A percentile compares a stretch with the other conserved stretches of the same genome.
Evolutionary conservation across 768 basidiomycete species (phyloP).

Genomic region (Daedaleopsis nitida): DNA sequence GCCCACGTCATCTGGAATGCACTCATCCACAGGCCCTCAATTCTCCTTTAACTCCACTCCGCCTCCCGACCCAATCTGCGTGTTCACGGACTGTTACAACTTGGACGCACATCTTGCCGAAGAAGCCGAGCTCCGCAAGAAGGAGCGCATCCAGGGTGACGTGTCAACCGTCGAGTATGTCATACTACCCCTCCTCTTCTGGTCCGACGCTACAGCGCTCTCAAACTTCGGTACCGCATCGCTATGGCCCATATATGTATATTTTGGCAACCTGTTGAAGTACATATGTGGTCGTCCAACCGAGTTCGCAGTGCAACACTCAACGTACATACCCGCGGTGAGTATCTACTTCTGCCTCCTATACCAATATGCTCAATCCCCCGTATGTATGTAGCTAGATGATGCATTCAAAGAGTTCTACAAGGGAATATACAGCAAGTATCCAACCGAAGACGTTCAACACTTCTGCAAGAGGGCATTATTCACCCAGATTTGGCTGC

Average conservation of each 20-base stretch:
- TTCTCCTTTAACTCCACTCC: neutral
- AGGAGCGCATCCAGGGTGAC: constrained; percentile 1
- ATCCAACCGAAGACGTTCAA: constrained; percentile 20
- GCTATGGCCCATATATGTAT: constrained; percentile 44
- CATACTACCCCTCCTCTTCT: constrained; percentile 22
- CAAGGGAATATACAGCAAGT: neutral
- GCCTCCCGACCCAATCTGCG: neutral
- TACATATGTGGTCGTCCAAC: constrained; percentile 35
- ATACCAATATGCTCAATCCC: neutral
- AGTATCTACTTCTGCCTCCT: neutral
- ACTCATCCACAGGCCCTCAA: neutral
- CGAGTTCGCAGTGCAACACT: constrained; percentile 37
- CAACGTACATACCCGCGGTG: constrained; percentile 20
- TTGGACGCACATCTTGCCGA: constrained; percentile 19
- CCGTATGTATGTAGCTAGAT: neutral
- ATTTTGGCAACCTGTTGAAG: constrained; percentile 43
- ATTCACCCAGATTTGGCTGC: constrained; percentile 27
- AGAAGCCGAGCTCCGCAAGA: constrained; percentile 9
- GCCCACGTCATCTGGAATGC: no score
- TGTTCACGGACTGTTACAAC: constrained; percentile 21
- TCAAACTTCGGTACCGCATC: constrained; percentile 27
- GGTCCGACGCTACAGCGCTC: constrained; percentile 30
- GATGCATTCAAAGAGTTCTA: neutral
- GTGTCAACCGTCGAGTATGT: constrained; percentile 3
- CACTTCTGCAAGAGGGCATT: constrained; percentile 34